phyloP scores from a whole-genome alignment of 441 rosid species.

The Pelargonium fulgidum region DNA sequence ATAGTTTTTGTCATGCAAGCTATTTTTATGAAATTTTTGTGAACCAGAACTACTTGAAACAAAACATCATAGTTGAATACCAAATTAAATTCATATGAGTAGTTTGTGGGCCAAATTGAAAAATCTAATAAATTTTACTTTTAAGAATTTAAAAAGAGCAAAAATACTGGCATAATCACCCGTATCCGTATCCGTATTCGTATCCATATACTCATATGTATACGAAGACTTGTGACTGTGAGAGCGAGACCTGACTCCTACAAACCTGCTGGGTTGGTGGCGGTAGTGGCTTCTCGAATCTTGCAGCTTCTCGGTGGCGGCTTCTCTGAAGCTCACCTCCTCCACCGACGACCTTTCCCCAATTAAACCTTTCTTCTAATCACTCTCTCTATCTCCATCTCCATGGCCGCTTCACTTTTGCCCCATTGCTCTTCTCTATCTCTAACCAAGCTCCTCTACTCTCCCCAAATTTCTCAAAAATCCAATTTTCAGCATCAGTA shows the following conservation, averaged over 20 bases:
- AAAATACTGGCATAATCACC: no score
- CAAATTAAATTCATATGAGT: no score
- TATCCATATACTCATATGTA: no score
- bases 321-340: background rate
- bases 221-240: background rate
- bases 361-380: background rate
- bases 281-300: background rate
- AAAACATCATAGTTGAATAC: no score
- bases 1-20: no score
- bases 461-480: background rate
- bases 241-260: background rate
- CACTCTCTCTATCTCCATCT: background rate
- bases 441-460: background rate
- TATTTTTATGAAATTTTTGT: no score
- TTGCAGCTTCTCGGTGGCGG: constrained; percentile 1
- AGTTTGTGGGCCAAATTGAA: no score
- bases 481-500: background rate
- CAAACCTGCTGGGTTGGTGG: background rate
- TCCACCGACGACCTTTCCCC: background rate
- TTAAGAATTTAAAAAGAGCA: no score
- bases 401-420: background rate
- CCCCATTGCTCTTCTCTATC: background rate
- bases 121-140: no score
- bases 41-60: no score
- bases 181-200: no score